Conservation (phyloP, 768 basidiomycete genomes). For the Podaxis carcinomalis region DNA sequence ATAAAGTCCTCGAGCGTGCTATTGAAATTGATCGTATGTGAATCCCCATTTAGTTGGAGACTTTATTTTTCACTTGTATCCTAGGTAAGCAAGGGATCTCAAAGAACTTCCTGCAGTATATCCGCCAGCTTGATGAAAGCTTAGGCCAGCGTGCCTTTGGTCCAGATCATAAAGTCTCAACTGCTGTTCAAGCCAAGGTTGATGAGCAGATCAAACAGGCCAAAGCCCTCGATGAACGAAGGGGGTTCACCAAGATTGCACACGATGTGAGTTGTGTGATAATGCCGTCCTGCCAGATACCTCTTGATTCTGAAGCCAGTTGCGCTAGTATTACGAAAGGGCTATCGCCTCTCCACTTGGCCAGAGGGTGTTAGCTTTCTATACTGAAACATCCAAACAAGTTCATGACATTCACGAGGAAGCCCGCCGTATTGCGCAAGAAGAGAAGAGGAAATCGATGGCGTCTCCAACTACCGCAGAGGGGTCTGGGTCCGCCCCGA, state of each 20-base stretch:
- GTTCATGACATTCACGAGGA: constrained; percentile 91
- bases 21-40: constrained; percentile 71
- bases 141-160: constrained; percentile 72
- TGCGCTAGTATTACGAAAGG: constrained; percentile 66
- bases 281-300: neutral
- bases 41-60: neutral
- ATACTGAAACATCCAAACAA: constrained; percentile 86
- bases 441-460: constrained; percentile 39
- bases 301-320: neutral
- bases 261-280: constrained; percentile 47
- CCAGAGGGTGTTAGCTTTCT: constrained; percentile 73
- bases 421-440: constrained; percentile 72
- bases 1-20: constrained; percentile 71
- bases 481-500: neutral
- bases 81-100: constrained; percentile 86
- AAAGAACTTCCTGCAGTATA: constrained; percentile 74
- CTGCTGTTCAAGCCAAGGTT: constrained; percentile 63
- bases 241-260: constrained; percentile 67
- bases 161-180: constrained; percentile 76
- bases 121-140: constrained; percentile 65
- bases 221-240: constrained; percentile 76
- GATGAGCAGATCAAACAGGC: constrained; percentile 65
- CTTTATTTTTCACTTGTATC: neutral
- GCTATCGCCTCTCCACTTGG: constrained; percentile 77
- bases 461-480: constrained; percentile 10